Evolutionary conservation across 164 flowering plant genomes (phyloP), one percentile per base, ranked within the genome.

Genomic region (Stephania yunnanensis): DNA sequence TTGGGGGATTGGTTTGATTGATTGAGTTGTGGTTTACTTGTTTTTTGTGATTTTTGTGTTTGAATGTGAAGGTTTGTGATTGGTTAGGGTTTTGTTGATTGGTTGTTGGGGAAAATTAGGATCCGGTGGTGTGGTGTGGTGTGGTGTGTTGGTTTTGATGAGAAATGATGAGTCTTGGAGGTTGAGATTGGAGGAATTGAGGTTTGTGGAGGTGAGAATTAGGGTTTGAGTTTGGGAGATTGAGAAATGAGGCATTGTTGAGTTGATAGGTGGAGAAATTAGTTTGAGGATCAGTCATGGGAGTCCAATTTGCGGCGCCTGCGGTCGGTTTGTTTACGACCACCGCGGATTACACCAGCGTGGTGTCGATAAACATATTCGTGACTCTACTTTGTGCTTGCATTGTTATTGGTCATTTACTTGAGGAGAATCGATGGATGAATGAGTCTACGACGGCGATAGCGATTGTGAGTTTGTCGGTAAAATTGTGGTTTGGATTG

Each of bases 381-480:
- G 93, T 89, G 31, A 89, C 90, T 0, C 92, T 91, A 30, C 88
- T 91, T 66, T 87, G 89, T 78, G 91, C 83, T 73, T 91, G 93
- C 76, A 89, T 91, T 44, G 89, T 91, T 53, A 83, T 91, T 53
- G 93, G 93, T 52, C 93, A 89, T 78, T 85, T 91, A 67, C 79
- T 91, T 6, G 95, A 91, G 79, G 91, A 89, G 79, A 86, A 72
- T 45, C 84, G 90, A 13, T 91, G 95, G 95, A 84, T 88, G 82
- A 91, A 89, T 36, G 93, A 89, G 80, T 87, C 92, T 0, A 88
- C 85, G 72, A 91, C 89, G 13, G 93, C 95, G 22, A 87, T 91
- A 53, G 20, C 80, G 4, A 89, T 91, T 75, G 95, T 91, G 31
- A 85, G 93, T 82, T 75, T 31, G 58, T 30, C 46, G n/a, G 15